Evolutionary conservation across 2,329 filamentous ascomycete species (phyloP).

Genomic region (Alternaria brassicicola): DNA sequence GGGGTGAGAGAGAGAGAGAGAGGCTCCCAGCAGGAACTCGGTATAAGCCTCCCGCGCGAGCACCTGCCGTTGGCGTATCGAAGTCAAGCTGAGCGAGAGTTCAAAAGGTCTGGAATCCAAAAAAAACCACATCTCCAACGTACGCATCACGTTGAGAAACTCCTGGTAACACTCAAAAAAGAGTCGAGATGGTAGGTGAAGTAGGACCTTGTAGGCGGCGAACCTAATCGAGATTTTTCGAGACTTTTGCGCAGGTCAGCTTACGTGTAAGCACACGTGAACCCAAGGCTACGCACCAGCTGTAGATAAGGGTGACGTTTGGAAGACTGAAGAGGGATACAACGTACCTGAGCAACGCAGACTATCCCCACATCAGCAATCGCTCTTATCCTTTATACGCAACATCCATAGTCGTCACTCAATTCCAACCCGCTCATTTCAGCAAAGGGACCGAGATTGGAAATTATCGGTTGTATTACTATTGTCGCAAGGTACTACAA

Average conservation of each 20-base stretch:
- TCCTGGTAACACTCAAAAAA: background rate
- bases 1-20: background rate
- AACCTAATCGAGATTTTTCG: background rate
- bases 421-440: background rate
- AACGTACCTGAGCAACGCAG: background rate
- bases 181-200: background rate
- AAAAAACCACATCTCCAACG: background rate
- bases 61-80: background rate
- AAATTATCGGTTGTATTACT: slow-evolving; percentile 1
- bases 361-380: background rate
- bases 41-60: background rate
- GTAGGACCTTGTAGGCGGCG: background rate
- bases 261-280: background rate
- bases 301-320: too few species aligned
- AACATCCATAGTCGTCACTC: background rate
- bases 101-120: background rate
- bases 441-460: background rate
- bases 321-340: background rate
- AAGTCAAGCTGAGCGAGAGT: background rate
- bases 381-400: background rate
- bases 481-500: background rate
- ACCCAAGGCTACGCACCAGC: background rate
- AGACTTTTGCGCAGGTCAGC: background rate
- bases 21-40: background rate
- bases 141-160: background rate